Evolutionary conservation across 2,329 filamentous ascomycete genomes (phyloP).

Genomic region (Mycogone perniciosa): DNA sequence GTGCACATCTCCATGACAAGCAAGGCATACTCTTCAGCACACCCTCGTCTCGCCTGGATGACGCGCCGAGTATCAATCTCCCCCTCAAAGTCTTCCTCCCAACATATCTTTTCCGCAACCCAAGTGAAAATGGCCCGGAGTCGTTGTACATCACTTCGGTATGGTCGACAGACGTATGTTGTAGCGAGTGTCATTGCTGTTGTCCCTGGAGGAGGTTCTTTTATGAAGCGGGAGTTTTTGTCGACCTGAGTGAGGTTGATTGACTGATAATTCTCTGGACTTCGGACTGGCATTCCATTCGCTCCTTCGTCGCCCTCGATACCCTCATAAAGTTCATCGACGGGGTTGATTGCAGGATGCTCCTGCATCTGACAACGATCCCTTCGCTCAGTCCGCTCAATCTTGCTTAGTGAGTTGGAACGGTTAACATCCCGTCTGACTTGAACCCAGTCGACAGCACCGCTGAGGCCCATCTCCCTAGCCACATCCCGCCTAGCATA

Average conservation of each 20-base stretch:
- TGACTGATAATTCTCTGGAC: conserved; percentile 72
- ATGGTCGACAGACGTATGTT: conserved; percentile 87
- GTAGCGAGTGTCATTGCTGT: conserved; percentile 80
- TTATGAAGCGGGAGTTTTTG: conserved; percentile 90
- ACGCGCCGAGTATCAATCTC: conserved; percentile 75
- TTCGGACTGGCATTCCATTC: conserved; percentile 74
- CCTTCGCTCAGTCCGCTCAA: conserved; percentile 75
- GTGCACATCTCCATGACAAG: conserved; percentile 90
- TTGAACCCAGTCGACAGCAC: conserved; percentile 85
- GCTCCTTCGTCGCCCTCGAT: conserved; percentile 86
- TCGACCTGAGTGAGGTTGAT: conserved; percentile 84
- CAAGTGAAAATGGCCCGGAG: conserved; percentile 94
- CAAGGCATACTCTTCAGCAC: conserved; percentile 81
- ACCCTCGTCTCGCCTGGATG: conserved; percentile 76
- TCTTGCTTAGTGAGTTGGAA: conserved; percentile 85
- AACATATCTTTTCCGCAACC: conserved; percentile 89
- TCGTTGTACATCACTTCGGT: conserved; percentile 88
- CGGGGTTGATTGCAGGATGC: conserved; percentile 77
- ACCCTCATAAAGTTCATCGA: conserved; percentile 79
- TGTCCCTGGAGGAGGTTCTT: conserved; percentile 72
- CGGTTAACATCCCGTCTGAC: conserved; percentile 92
- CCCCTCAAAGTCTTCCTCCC: conserved; percentile 94
- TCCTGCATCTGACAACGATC: conserved; percentile 95
- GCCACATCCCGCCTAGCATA: conserved; percentile 45
- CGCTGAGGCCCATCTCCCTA: conserved; percentile 63